A percentile compares a stretch with the other conserved stretches of the same genome.
These are phyloP conservation scores for Dendryphion nanum DNA, from an alignment of 2,329 filamentous ascomycete species.

Conservation along the genomic window DNA sequence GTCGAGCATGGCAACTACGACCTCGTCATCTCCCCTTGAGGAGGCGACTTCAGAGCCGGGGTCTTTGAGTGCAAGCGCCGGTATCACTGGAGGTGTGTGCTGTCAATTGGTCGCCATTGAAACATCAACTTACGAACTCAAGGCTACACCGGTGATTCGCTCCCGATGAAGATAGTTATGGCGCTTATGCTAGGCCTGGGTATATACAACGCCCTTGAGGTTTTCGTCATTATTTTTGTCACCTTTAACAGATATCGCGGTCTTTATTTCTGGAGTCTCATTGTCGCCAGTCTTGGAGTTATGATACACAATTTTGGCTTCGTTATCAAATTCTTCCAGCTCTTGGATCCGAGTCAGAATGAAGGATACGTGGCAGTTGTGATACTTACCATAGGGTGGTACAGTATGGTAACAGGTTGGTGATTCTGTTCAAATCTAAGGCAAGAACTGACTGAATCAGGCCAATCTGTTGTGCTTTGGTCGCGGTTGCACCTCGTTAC, in stretches of 20 bases:
- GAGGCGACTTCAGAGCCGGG: constrained; percentile 28
- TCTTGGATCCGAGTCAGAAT: constrained; percentile 23
- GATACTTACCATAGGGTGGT: constrained; percentile 55
- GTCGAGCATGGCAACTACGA: neutral
- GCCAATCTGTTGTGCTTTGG: constrained; percentile 61
- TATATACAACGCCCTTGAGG: constrained; percentile 45
- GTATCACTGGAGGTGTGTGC: constrained; percentile 30
- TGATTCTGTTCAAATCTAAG: constrained; percentile 4
- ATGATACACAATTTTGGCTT: constrained; percentile 50
- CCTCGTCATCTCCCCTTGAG: constrained; percentile 9
- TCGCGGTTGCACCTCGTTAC: constrained; percentile 62
- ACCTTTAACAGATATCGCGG: constrained; percentile 50
- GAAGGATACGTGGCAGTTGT: constrained; percentile 41
- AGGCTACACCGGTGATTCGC: constrained; percentile 34
- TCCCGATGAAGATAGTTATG: constrained; percentile 29
- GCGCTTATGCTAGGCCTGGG: constrained; percentile 37
- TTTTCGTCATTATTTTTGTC: constrained; percentile 47
- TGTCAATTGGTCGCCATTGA: constrained; percentile 1
- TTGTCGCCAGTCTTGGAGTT: constrained; percentile 45
- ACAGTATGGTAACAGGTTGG: constrained; percentile 55
- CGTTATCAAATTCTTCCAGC: constrained; percentile 43
- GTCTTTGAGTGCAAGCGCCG: constrained; percentile 26
- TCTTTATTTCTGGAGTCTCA: constrained; percentile 51
- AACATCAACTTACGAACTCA: neutral
- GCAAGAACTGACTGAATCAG: constrained; percentile 19